These are phyloP conservation scores for Starmerella apis DNA, from an alignment of 805 yeast genomes.

Conservation along the genomic window DNA sequence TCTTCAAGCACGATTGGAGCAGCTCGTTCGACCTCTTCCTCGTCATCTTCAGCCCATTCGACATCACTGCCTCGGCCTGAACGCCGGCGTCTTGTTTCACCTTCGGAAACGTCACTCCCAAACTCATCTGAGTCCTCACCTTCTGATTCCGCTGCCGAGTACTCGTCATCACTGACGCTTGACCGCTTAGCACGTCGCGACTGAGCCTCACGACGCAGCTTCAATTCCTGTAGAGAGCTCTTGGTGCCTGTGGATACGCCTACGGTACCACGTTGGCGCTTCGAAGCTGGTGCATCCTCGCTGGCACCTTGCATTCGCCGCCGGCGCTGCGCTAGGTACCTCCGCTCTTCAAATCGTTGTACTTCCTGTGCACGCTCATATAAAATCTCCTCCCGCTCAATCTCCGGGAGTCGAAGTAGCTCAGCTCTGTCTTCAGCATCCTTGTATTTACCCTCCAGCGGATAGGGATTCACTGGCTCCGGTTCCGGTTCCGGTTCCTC, in stretches of 20 bases:
- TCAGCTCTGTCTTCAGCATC: constrained; percentile 64
- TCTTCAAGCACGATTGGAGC: constrained; percentile 48
- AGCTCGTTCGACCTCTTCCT: constrained; percentile 18
- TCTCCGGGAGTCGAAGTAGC: constrained; percentile 61
- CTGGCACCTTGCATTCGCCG: constrained; percentile 28
- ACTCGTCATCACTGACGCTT: constrained; percentile 35
- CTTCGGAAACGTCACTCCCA: constrained; percentile 33
- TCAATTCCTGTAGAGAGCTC: constrained; percentile 58
- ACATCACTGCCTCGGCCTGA: constrained; percentile 37
- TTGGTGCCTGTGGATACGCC: constrained; percentile 35
- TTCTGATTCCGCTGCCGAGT: constrained; percentile 24
- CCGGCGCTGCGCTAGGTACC: constrained; percentile 66
- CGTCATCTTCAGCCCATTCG: constrained; percentile 39
- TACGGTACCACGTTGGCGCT: constrained; percentile 33
- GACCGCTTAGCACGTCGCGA: constrained; percentile 4
- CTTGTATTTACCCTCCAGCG: constrained; percentile 82
- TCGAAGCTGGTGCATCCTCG: constrained; percentile 20
- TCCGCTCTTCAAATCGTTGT: constrained; percentile 78
- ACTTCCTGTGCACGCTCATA: constrained; percentile 88
- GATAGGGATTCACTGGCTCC: constrained; percentile 60
- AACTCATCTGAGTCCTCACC: constrained; percentile 33
- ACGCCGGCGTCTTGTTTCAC: constrained; percentile 16
- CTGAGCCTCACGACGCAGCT: constrained; percentile 43
- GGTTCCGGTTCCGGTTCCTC: constrained; percentile 20
- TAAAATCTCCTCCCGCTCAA: constrained; percentile 80